phyloP scores from a whole-genome alignment of 140 eudicot species.

The Oenanthe javanica region DNA sequence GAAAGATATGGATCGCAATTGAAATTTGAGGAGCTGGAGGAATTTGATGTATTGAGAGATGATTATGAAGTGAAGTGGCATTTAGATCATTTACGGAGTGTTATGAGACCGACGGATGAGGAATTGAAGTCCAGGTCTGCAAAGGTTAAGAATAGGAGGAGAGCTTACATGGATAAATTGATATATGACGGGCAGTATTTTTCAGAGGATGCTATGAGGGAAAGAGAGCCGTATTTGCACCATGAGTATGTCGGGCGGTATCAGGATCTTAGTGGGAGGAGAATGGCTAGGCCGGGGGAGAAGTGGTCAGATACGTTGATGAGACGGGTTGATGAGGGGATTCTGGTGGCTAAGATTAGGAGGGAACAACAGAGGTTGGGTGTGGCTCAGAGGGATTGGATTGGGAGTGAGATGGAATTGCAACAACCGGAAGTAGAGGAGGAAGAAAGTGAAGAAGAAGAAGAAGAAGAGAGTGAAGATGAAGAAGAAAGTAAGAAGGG shows the following conservation, averaged over 20 bases:
- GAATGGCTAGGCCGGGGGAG: constrained; percentile 96
- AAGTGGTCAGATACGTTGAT: constrained; percentile 90
- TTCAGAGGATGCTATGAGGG: constrained; percentile 97
- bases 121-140: constrained; percentile 59
- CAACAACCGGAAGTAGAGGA: constrained; percentile 43
- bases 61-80: constrained; percentile 97
- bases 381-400: constrained; percentile 88
- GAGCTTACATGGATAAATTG: constrained; percentile 85
- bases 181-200: constrained; percentile 68
- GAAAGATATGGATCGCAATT: constrained; percentile 28
- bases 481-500: constrained; percentile 25
- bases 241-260: constrained; percentile 84
- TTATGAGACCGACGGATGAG: constrained; percentile 63
- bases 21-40: constrained; percentile 71
- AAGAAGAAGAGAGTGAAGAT: constrained; percentile 22
- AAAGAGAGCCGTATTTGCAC: constrained; percentile 94
- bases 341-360: constrained; percentile 76
- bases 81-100: constrained; percentile 61
- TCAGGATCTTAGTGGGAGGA: constrained; percentile 79
- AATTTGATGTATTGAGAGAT: constrained; percentile 57
- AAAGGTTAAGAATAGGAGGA: constrained; percentile 73
- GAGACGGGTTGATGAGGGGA: constrained; percentile 79
- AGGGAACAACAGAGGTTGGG: constrained; percentile 87
- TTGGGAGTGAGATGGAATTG: constrained; percentile 50
- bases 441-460: constrained; percentile 43